phyloP scores from a whole-genome alignment of 1,284 basidiomycete genomes.

The Ganoderma boninense region DNA sequence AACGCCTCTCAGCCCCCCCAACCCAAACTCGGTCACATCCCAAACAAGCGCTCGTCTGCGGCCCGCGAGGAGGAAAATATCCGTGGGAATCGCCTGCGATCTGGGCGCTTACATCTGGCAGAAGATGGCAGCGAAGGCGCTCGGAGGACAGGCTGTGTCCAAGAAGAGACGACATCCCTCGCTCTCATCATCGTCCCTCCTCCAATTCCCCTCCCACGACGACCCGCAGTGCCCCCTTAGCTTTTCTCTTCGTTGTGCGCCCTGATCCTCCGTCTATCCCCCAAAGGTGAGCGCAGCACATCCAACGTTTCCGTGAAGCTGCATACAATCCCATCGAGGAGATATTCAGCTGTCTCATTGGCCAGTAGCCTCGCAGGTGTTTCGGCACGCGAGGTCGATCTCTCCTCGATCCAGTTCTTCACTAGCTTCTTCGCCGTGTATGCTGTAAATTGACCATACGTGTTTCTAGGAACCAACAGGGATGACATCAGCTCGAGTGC shows the following conservation, averaged over 20 bases:
- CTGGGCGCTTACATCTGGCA: neutral
- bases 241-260: neutral
- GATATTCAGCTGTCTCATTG: neutral
- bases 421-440: neutral
- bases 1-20: neutral
- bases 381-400: neutral
- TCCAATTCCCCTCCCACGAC: conserved; percentile 1
- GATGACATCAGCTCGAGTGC: neutral
- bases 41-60: neutral
- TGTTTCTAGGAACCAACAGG: neutral
- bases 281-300: neutral
- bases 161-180: neutral
- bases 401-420: neutral
- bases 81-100: neutral
- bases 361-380: neutral
- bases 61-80: neutral
- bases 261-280: neutral
- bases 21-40: neutral
- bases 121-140: neutral
- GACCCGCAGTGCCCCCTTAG: neutral
- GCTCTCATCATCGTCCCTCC: conserved; percentile 3
- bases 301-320: neutral
- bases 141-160: neutral
- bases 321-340: neutral
- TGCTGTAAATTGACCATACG: neutral